These are phyloP conservation scores for Neurospora tetrasperma DNA, from an alignment of 495 filamentous ascomycete genomes.

Conservation along the genomic window DNA sequence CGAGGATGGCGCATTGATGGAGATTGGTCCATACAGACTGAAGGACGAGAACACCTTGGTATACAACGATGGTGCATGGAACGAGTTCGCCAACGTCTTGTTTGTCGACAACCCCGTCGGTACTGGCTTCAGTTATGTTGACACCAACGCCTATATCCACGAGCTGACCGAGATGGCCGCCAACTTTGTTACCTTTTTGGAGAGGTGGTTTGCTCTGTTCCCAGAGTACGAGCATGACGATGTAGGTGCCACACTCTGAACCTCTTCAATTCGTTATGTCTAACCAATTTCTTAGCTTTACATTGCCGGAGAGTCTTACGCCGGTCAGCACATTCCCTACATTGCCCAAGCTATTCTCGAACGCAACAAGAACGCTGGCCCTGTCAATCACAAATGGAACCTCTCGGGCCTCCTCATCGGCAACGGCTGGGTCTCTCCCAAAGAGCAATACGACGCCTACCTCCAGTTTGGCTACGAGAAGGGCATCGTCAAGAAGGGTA, in stretches of 20 bases:
- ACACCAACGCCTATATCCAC: constrained; percentile 72
- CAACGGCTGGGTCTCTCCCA: constrained; percentile 91
- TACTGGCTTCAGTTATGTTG: constrained; percentile 90
- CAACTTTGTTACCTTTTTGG: constrained; percentile 79
- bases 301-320: constrained; percentile 90
- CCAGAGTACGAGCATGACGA: constrained; percentile 90
- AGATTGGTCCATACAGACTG: constrained; percentile 86
- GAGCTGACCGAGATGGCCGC: constrained; percentile 82
- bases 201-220: constrained; percentile 82
- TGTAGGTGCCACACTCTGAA: constrained; percentile 45
- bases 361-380: constrained; percentile 51
- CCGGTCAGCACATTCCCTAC: constrained; percentile 95
- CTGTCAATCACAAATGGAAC: constrained; percentile 52
- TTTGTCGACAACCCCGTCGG: constrained; percentile 97
- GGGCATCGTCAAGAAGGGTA: constrained; percentile 58
- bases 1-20: constrained; percentile 96
- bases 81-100: constrained; percentile 91
- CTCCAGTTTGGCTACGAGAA: constrained; percentile 66
- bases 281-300: constrained; percentile 57
- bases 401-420: constrained; percentile 85
- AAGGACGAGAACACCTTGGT: constrained; percentile 60
- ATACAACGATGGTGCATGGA: constrained; percentile 88
- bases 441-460: constrained; percentile 85
- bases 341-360: constrained; percentile 80
- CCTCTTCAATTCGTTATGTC: background rate